Conservation (phyloP, 139 green algal genomes). For the Chlamydomonas sp. region DNA sequence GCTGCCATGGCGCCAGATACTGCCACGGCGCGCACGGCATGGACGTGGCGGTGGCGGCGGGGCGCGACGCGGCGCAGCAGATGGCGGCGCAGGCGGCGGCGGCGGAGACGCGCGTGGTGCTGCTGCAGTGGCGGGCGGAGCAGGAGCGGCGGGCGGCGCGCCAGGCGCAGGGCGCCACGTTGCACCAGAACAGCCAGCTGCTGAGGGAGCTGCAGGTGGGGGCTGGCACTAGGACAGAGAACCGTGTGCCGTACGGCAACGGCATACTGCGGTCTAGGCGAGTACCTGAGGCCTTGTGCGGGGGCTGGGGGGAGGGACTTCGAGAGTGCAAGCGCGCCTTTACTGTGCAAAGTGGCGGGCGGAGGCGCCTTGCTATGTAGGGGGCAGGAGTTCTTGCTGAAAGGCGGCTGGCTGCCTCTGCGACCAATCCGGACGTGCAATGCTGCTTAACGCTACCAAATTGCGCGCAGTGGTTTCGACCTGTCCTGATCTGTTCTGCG, state of each 20-base stretch:
- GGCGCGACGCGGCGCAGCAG: background rate
- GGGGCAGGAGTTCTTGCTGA: background rate
- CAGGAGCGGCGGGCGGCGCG: background rate
- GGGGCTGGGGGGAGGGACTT: background rate
- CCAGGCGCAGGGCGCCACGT: background rate
- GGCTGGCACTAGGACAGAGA: background rate
- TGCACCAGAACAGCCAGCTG: conserved; percentile 50
- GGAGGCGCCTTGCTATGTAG: background rate
- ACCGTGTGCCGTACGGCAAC: background rate
- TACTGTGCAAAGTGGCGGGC: background rate
- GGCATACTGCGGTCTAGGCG: background rate
- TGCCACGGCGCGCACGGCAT: background rate
- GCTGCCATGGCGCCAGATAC: background rate
- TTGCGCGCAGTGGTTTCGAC: too few species aligned
- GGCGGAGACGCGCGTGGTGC: conserved; percentile 33
- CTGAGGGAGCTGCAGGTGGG: conserved; percentile 48
- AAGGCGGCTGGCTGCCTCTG: background rate
- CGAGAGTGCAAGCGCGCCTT: background rate
- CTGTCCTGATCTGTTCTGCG: background rate
- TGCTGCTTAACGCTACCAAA: too few species aligned
- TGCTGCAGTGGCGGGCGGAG: conserved; percentile 41
- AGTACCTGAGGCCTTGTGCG: too few species aligned
- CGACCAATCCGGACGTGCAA: background rate
- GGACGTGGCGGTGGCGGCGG: background rate
- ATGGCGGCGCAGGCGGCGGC: background rate